Percentiles rank a stretch among this genome's conserved stretches.
These are phyloP conservation scores for Floccularia luteovirens DNA, from an alignment of 768 basidiomycete genomes.

Conservation along the genomic window DNA sequence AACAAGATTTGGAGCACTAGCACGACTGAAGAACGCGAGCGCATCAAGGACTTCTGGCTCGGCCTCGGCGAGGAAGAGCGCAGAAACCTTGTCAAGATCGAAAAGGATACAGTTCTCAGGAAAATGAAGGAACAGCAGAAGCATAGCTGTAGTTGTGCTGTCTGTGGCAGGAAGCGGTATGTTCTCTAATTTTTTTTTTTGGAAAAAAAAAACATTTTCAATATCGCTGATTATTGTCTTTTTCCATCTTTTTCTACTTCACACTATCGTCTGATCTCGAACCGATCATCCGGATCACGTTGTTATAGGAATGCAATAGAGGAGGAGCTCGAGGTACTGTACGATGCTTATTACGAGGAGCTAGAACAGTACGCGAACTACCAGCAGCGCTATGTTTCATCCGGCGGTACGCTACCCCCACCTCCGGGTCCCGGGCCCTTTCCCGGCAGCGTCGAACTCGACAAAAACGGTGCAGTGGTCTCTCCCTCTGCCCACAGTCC, in stretches of 20 bases:
- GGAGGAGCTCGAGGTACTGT: constrained; percentile 99
- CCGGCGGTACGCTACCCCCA: constrained; percentile 82
- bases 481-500: constrained; percentile 13
- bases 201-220: constrained; percentile 10
- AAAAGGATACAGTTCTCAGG: constrained; percentile 94
- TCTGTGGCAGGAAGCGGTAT: constrained; percentile 94
- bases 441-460: constrained; percentile 95
- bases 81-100: constrained; percentile 87
- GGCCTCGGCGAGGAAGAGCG: constrained; percentile 88
- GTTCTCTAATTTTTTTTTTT: constrained; percentile 23
- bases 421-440: constrained; percentile 97
- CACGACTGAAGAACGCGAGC: constrained; percentile 87
- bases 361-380: constrained; percentile 98
- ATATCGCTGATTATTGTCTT: constrained; percentile 9
- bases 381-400: constrained; percentile 92
- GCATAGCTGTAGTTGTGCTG: constrained; percentile 91
- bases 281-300: constrained; percentile 3
- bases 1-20: constrained; percentile 95
- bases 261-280: constrained; percentile 21
- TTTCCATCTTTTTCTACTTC: constrained; percentile 10
- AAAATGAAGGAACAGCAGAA: constrained; percentile 99
- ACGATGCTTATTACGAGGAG: constrained; percentile 99
- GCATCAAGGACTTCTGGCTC: constrained; percentile 98
- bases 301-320: constrained; percentile 85
- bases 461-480: constrained; percentile 68